Evolutionary conservation across 2,329 filamentous ascomycete species (phyloP).

Genomic region (Gnomoniopsis sp.): DNA sequence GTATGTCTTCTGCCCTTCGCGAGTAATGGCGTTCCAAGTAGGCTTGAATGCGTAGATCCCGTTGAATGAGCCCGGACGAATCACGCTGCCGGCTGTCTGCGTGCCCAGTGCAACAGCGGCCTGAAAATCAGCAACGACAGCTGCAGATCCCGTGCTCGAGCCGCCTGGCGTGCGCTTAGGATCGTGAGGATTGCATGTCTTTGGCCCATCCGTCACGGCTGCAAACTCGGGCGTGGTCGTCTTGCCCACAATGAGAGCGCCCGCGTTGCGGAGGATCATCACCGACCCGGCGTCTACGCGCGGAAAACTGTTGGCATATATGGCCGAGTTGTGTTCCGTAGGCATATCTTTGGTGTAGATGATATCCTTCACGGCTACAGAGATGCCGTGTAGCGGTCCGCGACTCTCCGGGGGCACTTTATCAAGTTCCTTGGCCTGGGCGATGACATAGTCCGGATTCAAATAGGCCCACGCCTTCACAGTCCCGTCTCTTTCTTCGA

Average conservation of each 20-base stretch:
- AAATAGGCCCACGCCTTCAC: conserved; percentile 51
- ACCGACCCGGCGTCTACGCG: conserved; percentile 51
- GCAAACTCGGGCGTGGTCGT: conserved; percentile 65
- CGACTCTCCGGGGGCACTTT: conserved; percentile 41
- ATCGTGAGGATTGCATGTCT: conserved; percentile 56
- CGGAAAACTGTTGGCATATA: conserved; percentile 45
- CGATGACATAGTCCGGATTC: conserved; percentile 41
- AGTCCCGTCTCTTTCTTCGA: conserved; percentile 38
- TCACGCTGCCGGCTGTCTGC: conserved; percentile 62
- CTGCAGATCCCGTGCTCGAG: conserved; percentile 64
- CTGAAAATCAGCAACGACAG: conserved; percentile 64
- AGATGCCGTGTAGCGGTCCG: conserved; percentile 54
- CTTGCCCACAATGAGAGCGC: conserved; percentile 56
- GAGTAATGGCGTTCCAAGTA: conserved; percentile 60
- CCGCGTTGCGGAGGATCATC: conserved; percentile 48
- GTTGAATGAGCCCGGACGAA: conserved; percentile 63
- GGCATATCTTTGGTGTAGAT: conserved; percentile 60
- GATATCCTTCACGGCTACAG: conserved; percentile 59
- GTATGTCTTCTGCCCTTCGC: conserved; percentile 59
- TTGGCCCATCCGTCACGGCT: conserved; percentile 48
- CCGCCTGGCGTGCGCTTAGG: conserved; percentile 57
- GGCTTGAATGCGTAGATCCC: conserved; percentile 65
- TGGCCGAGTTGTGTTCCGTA: conserved; percentile 51
- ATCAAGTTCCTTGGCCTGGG: conserved; percentile 49
- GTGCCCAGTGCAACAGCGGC: conserved; percentile 59